These are phyloP conservation scores for Ramaria sp. DNA, from an alignment of 768 basidiomycete species.

Conservation along the genomic window DNA sequence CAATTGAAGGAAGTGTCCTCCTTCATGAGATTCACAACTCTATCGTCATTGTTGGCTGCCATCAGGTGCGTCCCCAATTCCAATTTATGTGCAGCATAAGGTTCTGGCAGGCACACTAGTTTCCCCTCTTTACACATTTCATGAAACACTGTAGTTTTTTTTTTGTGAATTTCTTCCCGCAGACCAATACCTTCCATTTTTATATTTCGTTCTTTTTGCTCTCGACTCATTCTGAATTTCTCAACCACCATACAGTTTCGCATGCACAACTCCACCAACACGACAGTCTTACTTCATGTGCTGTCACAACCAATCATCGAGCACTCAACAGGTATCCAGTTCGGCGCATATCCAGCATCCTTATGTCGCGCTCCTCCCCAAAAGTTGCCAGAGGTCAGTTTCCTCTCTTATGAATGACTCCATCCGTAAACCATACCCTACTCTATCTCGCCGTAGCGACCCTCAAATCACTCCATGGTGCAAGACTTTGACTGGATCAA, in stretches of 20 bases:
- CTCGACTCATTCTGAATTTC: background rate
- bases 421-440: slow-evolving; percentile 3
- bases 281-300: slow-evolving; percentile 57
- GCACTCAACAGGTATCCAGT: slow-evolving; percentile 49
- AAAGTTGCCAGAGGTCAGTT: background rate
- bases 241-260: slow-evolving; percentile 48
- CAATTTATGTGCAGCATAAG: background rate
- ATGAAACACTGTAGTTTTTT: no score
- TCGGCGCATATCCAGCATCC: slow-evolving; percentile 46
- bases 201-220: no score
- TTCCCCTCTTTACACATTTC: no score
- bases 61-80: slow-evolving; percentile 50
- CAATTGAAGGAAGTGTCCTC: slow-evolving; percentile 59
- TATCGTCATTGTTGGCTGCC: slow-evolving; percentile 60
- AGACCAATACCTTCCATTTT: no score
- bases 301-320: slow-evolving; percentile 76
- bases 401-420: slow-evolving; percentile 4
- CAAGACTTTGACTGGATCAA: slow-evolving; percentile 85
- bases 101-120: background rate
- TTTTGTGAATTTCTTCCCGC: no score
- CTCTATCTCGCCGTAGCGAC: background rate
- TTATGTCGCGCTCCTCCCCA: slow-evolving; percentile 14
- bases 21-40: slow-evolving; percentile 54
- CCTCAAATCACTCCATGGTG: slow-evolving; percentile 33
- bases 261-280: slow-evolving; percentile 63